Base-by-base conservation (phyloP, 2,329 filamentous ascomycete genomes). In the Fusarium oxysporum region DNA sequence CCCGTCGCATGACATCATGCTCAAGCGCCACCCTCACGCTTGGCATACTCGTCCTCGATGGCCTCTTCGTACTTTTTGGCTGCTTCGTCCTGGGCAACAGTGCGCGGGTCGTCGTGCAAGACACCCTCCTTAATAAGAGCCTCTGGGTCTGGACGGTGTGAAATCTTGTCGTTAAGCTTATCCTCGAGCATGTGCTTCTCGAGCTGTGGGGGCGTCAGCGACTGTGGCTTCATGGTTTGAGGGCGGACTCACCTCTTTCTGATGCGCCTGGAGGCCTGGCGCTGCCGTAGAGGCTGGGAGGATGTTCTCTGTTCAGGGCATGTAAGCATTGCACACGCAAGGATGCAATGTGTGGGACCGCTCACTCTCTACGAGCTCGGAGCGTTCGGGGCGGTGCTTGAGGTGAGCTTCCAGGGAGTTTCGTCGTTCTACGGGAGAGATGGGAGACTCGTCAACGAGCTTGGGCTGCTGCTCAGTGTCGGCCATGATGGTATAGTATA, bases 161-260 rank as follows among this genome's bases (percentile, higher is more conserved):
- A 89, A 71, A 98, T 90, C 82, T 95, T 95, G 79, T 97, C 94
- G 82, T 97, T 96, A 70, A 98, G 87, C 62, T 88, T 92, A 81
- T 97, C 93, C 67, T 91, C 92, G 19, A 92, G 90, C 95, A 98
- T 97, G 82, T 94, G 92, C 81, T 92, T 94, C 82, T 95, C 90
- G 45, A 98, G 90, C 85, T 89, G 32, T 32, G 41, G 53, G 67
- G 55, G 41, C 43, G 63, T 76, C 57, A 76, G 69, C 55, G 28
- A 57, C 25, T 28, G 57, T 54, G 53, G 62, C 55, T 65, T 60
- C 44, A 44, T 32, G 25, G 47, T 23, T 50, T 40, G 28, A 33
- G 33, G 55, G 57, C 32, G n/a, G 54, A 74, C 83, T 79, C 68
- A 87, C 87, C 81, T 97, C 93, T 79, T 89, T 92, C 82, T 96